These are phyloP conservation scores for Colletotrichum viniferum DNA, from an alignment of 2,329 filamentous ascomycete species.

Conservation along the genomic window DNA sequence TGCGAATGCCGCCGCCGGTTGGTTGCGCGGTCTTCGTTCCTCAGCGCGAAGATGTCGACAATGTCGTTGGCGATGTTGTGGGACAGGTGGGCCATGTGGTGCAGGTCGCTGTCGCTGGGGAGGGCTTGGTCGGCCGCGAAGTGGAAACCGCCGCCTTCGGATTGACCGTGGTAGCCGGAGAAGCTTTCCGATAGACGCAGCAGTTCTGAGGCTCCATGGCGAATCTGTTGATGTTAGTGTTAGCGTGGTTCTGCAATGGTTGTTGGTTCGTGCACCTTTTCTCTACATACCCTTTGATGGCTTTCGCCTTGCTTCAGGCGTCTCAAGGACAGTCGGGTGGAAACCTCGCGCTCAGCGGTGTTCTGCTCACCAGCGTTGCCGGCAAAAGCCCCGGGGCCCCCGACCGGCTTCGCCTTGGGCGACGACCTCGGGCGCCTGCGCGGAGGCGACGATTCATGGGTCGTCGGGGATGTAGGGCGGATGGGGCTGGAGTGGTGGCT, in stretches of 20 bases:
- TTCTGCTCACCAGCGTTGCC: rapidly evolving
- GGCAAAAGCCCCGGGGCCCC: neutral
- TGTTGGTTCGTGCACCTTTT: neutral
- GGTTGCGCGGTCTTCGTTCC: neutral
- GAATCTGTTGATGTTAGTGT: neutral
- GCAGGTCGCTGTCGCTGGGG: neutral
- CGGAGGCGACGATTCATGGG: neutral
- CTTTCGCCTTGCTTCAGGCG: neutral
- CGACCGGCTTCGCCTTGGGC: neutral
- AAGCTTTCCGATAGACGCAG: neutral
- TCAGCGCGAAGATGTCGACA: neutral
- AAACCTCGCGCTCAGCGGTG: neutral
- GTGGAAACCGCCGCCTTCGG: rapidly evolving
- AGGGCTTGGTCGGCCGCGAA: neutral
- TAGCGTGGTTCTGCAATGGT: neutral
- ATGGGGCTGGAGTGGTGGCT: neutral
- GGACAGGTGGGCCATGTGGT: neutral
- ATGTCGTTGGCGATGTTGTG: neutral
- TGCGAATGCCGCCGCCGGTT: no score
- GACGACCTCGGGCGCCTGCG: neutral
- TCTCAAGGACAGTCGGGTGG: neutral
- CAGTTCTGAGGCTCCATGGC: neutral
- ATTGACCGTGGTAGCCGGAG: neutral
- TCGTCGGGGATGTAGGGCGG: neutral
- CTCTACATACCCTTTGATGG: neutral